phyloP scores from a whole-genome alignment of 306 rosid genomes.

The Carpinus viminea region DNA sequence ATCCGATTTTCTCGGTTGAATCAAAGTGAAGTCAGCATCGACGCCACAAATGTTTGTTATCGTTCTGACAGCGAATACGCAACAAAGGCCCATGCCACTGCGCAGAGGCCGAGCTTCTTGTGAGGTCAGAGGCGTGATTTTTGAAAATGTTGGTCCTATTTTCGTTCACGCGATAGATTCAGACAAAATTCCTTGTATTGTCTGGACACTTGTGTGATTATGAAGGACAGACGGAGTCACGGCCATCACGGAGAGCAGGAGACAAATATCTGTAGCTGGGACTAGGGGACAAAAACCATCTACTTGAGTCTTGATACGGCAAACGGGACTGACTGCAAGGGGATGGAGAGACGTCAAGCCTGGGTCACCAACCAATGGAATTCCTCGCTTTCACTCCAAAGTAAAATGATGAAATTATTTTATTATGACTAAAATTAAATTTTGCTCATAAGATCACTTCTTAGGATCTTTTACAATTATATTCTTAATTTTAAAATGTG shows the following conservation, averaged over 20 bases:
- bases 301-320: no score
- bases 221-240: neutral
- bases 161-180: neutral
- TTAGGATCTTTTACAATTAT: no score
- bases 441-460: no score
- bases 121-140: neutral
- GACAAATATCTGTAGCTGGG: neutral
- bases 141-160: neutral
- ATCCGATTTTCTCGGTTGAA: conserved; percentile 32
- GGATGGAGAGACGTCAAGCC: neutral
- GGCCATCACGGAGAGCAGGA: neutral
- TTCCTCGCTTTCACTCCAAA: no score
- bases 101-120: neutral
- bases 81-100: neutral
- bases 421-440: no score
- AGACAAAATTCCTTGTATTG: neutral
- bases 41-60: conserved; percentile 19
- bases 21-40: conserved; percentile 35
- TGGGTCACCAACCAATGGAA: no score
- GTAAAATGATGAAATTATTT: no score
- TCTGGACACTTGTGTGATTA: neutral
- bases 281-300: neutral
- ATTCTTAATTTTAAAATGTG: no score
- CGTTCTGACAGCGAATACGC: neutral
- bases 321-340: neutral